Conservation (phyloP, 257 asterid genomes). For the Fraxinus excelsior region DNA sequence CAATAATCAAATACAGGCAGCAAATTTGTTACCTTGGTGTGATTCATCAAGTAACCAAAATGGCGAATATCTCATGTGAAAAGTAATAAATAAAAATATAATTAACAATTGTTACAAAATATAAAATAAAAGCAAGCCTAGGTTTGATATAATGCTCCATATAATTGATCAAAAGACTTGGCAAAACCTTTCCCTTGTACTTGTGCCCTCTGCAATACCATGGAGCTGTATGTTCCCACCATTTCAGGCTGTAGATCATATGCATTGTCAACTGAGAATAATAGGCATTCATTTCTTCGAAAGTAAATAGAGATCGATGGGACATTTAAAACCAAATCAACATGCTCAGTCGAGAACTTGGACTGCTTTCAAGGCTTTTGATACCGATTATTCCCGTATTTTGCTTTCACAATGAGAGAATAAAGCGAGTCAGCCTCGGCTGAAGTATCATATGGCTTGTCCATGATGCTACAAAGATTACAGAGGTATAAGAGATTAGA, state of each 20-base stretch:
- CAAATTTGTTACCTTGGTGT: too few species aligned
- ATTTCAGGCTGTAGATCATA: background rate
- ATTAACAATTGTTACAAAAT: background rate
- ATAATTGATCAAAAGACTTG: too few species aligned
- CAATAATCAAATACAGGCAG: too few species aligned
- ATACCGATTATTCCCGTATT: slow-evolving; percentile 71
- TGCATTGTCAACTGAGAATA: background rate
- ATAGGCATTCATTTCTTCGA: background rate
- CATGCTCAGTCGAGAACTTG: slow-evolving; percentile 52
- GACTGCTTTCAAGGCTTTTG: slow-evolving; percentile 58
- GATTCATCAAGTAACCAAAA: too few species aligned
- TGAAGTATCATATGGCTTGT: slow-evolving; percentile 79
- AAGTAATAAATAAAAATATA: background rate
- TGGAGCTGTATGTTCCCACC: background rate
- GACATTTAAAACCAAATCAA: slow-evolving; percentile 49
- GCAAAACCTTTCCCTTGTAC: background rate
- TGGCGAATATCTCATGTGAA: background rate
- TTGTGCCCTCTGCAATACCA: background rate
- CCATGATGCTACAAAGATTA: slow-evolving; percentile 52
- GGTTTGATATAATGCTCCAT: background rate
- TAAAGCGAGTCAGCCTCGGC: slow-evolving; percentile 82
- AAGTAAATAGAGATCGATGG: too few species aligned
- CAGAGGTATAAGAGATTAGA: slow-evolving; percentile 3
- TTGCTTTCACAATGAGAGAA: slow-evolving; percentile 72
- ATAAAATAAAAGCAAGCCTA: background rate